Evolutionary conservation across 306 rosid species (phyloP).

Genomic region (Corylus avellana): DNA sequence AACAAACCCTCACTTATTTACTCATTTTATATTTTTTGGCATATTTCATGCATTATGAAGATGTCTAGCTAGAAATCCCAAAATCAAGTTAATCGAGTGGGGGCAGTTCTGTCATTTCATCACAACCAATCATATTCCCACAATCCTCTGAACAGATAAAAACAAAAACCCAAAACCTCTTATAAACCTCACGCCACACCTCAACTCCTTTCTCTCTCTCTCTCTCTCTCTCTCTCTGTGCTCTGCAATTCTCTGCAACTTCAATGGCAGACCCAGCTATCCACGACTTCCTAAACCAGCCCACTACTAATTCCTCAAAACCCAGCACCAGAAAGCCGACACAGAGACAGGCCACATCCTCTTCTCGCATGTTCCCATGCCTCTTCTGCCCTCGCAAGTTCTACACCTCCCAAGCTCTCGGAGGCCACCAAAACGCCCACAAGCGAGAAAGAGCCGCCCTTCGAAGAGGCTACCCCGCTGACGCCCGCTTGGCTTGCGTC

Average conservation of each 20-base stretch:
- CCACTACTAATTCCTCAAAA: conserved; percentile 21
- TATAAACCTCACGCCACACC: conserved; percentile 19
- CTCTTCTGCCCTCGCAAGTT: conserved; percentile 69
- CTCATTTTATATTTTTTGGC: no score
- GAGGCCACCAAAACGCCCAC: conserved; percentile 97
- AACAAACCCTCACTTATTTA: no score
- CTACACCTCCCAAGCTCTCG: conserved; percentile 85
- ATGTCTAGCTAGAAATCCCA: neutral
- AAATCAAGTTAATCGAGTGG: neutral
- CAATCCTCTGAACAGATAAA: neutral
- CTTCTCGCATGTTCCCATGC: conserved; percentile 51
- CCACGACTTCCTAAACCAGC: conserved; percentile 40
- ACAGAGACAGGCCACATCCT: neutral
- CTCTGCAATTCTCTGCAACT: neutral
- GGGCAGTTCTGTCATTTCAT: conserved; percentile 3
- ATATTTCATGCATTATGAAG: neutral
- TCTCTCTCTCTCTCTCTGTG: neutral
- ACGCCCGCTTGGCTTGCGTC: neutral
- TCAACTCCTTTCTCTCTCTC: neutral
- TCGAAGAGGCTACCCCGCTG: conserved; percentile 24
- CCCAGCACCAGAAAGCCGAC: conserved; percentile 17
- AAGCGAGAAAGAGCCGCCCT: conserved; percentile 78
- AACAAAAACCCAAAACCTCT: neutral
- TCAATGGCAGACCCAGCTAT: conserved; percentile 53
- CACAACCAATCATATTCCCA: neutral